Evolutionary conservation across 2,329 filamentous ascomycete species (phyloP), one percentile per base, ranked within the genome.

Genomic region (Apiospora pterosperma): DNA sequence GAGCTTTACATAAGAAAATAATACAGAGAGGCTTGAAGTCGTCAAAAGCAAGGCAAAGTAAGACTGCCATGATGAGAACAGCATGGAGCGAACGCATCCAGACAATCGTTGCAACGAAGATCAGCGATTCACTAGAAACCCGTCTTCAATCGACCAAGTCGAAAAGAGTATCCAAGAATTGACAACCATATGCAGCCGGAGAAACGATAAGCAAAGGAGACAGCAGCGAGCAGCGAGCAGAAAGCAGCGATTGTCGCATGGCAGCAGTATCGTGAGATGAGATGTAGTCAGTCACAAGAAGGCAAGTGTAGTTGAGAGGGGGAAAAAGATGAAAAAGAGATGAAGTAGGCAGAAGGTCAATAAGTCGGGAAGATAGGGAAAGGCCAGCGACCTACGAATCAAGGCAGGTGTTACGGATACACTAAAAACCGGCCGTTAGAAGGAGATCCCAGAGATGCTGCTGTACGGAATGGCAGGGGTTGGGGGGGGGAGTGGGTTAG

Each of bases 71-170:
- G 44, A 12, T 19, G 48, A n/a, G 48, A 34, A 31, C 25, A 55
- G 48, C 48, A 11, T 10, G 28, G 25, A 55, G 16, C 48, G 19
- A 19, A 34, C 16, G 14, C 19, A 19, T 34, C 48, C 16, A 55
- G 25, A 55, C 44, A 14, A 19, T 4, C 28, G 19, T 55, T 34
- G 48, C 48, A 55, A 19, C n/a, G 44, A 52, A 55, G 48, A 55
- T 8, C 48, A 55, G 48, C 28, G 48, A 55, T 55, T 55, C 48
- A 55, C 48, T 55, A 55, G 48, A 55, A 55, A 55, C 48, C 48
- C 48, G 48, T 34, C 48, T 55, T 55, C 48, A 55, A 55, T 55
- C 48, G 48, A 55, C 48, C 48, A 55, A 55, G 48, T 55, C 48
- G 48, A 55, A 55, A n/a, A n/a, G n/a, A n/a, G 48, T 8, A 34